Conservation (phyloP, 1,284 basidiomycete genomes). For the Apiotrichum domesticum region DNA sequence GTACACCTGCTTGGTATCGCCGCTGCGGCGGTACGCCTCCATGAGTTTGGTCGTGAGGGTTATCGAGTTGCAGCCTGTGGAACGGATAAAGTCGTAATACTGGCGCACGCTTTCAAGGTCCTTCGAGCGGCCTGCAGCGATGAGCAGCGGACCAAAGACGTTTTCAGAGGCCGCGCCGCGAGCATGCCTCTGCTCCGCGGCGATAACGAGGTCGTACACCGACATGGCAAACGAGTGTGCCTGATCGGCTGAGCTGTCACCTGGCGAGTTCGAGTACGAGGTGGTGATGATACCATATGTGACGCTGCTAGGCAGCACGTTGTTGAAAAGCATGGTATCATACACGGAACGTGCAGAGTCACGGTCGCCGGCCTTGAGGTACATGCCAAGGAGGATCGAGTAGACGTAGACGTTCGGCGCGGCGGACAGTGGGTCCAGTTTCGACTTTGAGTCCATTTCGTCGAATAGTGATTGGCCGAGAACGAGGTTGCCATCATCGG, state of each 20-base stretch:
- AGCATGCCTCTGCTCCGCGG: conserved; percentile 14
- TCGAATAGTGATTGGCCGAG: conserved; percentile 63
- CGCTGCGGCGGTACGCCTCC: conserved; percentile 63
- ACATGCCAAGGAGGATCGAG: conserved; percentile 79
- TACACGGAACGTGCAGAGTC: conserved; percentile 62
- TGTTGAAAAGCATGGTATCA: conserved; percentile 64
- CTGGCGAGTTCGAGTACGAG: conserved; percentile 40
- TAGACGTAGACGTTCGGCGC: conserved; percentile 55
- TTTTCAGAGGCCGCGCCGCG: conserved; percentile 27
- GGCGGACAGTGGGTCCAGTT: conserved; percentile 31
- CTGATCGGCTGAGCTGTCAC: conserved; percentile 25
- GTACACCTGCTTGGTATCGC: conserved; percentile 56
- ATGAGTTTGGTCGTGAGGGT: conserved; percentile 57
- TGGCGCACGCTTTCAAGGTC: conserved; percentile 52
- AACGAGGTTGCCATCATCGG: conserved; percentile 64
- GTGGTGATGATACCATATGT: conserved; percentile 68
- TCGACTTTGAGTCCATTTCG: conserved; percentile 55
- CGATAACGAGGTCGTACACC: conserved; percentile 18
- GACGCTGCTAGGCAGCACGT: conserved; percentile 62
- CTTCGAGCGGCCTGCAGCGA: conserved; percentile 23
- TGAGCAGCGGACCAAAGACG: conserved; percentile 35
- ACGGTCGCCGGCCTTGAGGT: conserved; percentile 58
- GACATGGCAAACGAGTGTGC: conserved; percentile 38
- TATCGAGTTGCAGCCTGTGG: conserved; percentile 9
- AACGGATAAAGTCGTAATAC: conserved; percentile 46